Base-by-base conservation (phyloP, 768 basidiomycete genomes). In the Cantharellus anzutake region DNA sequence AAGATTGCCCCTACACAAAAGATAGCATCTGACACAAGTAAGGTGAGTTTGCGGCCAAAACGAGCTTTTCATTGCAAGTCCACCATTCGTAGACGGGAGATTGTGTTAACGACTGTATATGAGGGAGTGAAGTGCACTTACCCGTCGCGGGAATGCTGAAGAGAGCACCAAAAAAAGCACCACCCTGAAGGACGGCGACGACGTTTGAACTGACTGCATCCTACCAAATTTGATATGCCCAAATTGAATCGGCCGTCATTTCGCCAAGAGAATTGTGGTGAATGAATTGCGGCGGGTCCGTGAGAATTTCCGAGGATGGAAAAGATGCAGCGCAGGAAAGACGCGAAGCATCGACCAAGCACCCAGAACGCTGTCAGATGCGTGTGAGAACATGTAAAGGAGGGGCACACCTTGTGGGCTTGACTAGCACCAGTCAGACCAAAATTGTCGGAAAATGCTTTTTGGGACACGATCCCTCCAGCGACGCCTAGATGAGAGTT, bases 131-230 rank as follows among this genome's bases (percentile, higher is more conserved):
- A 53, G 55, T 55, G 50, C 4, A 71, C 74, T 56, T 60, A 86
- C 85, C 71, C 5, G 84, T 84, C 50, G 84, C 66, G 0, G 82
- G 83, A 1, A 83, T 83, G 63, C 81, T 82, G 5, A 77, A 76
- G 3, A 93, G 68, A 11, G 88, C 86, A 60, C 89, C 90, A 66
- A 91, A 91, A 76, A 91, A 90, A 0, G 86, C 86, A 5, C 87
- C 87, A 3, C 81, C 86, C 67, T 91, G 89, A 5, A 92, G 75
- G 3, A 91, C 85, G 2, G 89, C 86, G 16, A 92, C 90, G 50
- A 93, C 82, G 63, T 86, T 88, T 50, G 84, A 83, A 0, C 82
- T 82, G n/a, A 90, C 73, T 3, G 74, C 71, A 60, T 83, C 76
- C 44, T 48, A 29, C 44, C 11, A 29, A 29, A 29, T 29, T 29